Evolutionary conservation across 768 basidiomycete genomes (phyloP).

Genomic region (Phaffia tasmanica): DNA sequence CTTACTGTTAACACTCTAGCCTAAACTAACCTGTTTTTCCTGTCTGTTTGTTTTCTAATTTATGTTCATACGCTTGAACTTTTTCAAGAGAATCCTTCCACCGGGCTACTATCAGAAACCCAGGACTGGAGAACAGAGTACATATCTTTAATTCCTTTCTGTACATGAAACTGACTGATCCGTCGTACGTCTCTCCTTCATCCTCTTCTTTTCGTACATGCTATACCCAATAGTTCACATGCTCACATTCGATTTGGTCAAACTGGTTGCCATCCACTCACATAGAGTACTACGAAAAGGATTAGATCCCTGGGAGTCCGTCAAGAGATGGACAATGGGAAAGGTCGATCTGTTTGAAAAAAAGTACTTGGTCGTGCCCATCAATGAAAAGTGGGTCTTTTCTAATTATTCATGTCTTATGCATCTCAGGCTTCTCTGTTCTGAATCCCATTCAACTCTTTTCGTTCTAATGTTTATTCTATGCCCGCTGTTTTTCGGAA

Average conservation of each 20-base stretch:
- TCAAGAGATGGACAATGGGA: constrained; percentile 73
- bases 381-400: constrained; percentile 75
- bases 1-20: too few relatives aligned
- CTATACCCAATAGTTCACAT: neutral
- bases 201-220: neutral
- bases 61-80: neutral
- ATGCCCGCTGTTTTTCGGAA: too few relatives aligned
- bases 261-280: neutral
- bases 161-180: constrained; percentile 80
- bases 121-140: constrained; percentile 57
- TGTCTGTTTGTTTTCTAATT: neutral
- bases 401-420: neutral
- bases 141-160: constrained; percentile 97
- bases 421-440: too few relatives aligned
- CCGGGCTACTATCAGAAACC: constrained; percentile 28
- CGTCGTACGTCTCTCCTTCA: constrained; percentile 29
- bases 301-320: constrained; percentile 53
- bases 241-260: neutral
- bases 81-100: constrained; percentile 9
- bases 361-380: constrained; percentile 85
- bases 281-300: constrained; percentile 3
- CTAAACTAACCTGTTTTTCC: too few relatives aligned
- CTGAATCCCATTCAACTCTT: too few relatives aligned
- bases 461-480: too few relatives aligned
- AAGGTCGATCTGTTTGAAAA: constrained; percentile 68